Percentiles rank a stretch among this genome's conserved stretches.
Conservation (phyloP, 139 green algal species). For the Chlamydomonas sp. region DNA sequence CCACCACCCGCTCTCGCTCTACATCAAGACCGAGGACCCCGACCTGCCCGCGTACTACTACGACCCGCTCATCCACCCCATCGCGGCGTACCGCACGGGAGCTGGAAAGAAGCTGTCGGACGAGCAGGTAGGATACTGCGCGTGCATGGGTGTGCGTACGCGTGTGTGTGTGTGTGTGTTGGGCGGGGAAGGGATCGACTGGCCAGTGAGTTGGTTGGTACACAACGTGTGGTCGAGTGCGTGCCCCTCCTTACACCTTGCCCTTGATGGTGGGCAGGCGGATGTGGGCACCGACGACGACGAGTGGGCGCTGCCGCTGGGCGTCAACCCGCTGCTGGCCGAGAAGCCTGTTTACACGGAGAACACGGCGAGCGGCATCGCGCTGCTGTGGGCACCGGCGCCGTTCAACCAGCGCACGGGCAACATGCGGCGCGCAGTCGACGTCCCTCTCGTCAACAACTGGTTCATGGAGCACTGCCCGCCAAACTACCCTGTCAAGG, state of each 20-base stretch:
- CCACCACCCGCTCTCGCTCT: constrained; percentile 94
- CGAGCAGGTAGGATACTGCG: constrained; percentile 17
- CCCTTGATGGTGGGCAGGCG: constrained; percentile 20
- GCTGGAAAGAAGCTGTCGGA: not conserved
- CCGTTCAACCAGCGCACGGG: constrained; percentile 91
- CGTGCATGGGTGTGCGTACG: not conserved
- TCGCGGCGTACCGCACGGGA: constrained; percentile 71
- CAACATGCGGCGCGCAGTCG: constrained; percentile 73
- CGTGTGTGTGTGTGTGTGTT: constrained; percentile 2
- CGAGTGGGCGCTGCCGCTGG: constrained; percentile 79
- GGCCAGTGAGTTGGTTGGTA: no score
- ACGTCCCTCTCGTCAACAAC: constrained; percentile 90
- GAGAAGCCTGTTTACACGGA: constrained; percentile 70
- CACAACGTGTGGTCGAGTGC: no score
- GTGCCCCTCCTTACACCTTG: not conserved
- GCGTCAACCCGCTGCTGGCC: constrained; percentile 67
- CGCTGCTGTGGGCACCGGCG: constrained; percentile 87
- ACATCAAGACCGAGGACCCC: constrained; percentile 99
- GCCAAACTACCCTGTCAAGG: constrained; percentile 83
- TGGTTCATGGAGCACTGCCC: constrained; percentile 95
- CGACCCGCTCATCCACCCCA: constrained; percentile 98
- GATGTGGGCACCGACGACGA: constrained; percentile 78
- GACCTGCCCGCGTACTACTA: constrained; percentile 99
- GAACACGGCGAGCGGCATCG: constrained; percentile 82
- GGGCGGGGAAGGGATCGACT: no score